Base-by-base conservation (phyloP, 140 eudicot genomes). In the Senecio squalidus region DNA sequence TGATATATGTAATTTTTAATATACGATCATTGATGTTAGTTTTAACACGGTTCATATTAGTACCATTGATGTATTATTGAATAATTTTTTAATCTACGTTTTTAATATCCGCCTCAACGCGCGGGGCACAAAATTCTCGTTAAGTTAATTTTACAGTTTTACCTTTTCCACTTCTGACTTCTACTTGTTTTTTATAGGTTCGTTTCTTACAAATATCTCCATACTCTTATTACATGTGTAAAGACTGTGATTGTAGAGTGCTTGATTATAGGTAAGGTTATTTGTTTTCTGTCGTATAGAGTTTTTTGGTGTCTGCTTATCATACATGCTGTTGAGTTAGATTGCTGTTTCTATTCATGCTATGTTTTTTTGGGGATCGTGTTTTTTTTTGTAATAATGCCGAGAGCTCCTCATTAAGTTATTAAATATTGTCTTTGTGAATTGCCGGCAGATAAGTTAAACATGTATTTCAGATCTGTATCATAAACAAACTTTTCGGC, bases 231-330 rank as follows among this genome's bases (percentile, higher is more conserved):
- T 87, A 92, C 80, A 54, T 92, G 61, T 92, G 98, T 59, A 92
- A 84, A 77, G 98, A 87, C 61, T 92, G 98, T 63, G 95, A 92
- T 58, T 92, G 98, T 76, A 83, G 68, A 75, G 66, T 74, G 48
- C 95, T 87, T 55, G 96, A 87, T 64, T 86, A 86, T 73, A 86
- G 94, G 97, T 90, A 82, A 31, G 28, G 34, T 60, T 51, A 4
- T 52, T 20, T 50, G n/a, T 55, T 58, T 55, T 48, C 10, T 17
- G 10, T 40, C 48, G 1, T 70, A 21, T 40, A 14, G 13, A 11
- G 34, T 47, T 41, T 52, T 47, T 20, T 20, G 14, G 21, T 47
- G 51, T 24, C 6, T 15, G 16, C 1, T 20, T 20, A 20, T 16
- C 27, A 40, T 41, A 23, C 40, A 21, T 56, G 39, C 20, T 18